Base-by-base conservation (phyloP, 306 rosid species). In the Lathyrus aphaca region DNA sequence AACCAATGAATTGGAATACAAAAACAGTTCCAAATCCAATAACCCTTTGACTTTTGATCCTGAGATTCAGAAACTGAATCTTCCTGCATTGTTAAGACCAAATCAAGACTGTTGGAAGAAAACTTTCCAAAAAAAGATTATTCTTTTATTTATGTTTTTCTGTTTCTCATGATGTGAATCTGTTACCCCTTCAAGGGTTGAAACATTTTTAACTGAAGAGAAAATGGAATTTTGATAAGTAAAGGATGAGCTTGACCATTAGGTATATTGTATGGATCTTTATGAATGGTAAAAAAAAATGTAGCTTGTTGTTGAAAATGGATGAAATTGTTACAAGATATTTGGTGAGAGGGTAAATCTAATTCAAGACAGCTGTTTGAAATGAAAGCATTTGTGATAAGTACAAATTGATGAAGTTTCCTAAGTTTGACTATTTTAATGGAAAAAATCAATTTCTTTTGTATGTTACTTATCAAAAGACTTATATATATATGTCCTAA, bases 1-100 rank as follows among this genome's bases (percentile, higher is more conserved):
- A 91, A 82, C 99, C 97, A 94, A 9, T 62, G 38, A 18, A 88
- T 40, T 2, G 98, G 95, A 43, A 74, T 56, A 44, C 68, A 82
- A 5, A 66, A 54, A 74, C 80, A 77, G 5, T 7, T 79, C 68
- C 77, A 66, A 44, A 81, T 79, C 70, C 77, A 64, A 44, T 79
- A 23, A 59, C 91, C 80, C n/a, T 54, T 82, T 43, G 17, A 67
- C n/a, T 54, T 82, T 43, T 76, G 76, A 21, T 79, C 81, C 75
- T 64, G 16, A 29, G 35, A 67, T n/a, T 54, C 69, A 39, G 35
- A 77, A 15, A 37, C 65, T 46, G 81, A 69, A 19, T 83, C 78
- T 45, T 85, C 95, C 81, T 86, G 85, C 91, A 92, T 79, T 68
- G 27, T 53, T 10, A 58, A 10, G 4, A 68, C 69, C 58, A 49